Base-by-base conservation (phyloP, 306 rosid genomes). In the Clitoria ternatea region DNA sequence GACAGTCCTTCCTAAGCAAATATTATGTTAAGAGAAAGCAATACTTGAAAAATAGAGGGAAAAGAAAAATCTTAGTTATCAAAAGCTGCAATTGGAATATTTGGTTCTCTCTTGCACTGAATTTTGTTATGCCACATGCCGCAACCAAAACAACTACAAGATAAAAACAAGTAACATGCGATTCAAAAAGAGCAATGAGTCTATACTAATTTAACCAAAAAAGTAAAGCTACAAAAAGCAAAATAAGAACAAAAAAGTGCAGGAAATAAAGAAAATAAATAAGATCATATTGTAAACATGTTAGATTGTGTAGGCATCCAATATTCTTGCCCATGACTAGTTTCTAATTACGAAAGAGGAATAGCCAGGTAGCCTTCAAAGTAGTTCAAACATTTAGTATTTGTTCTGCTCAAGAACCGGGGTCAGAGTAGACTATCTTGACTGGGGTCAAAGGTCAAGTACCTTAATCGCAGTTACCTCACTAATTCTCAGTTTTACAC, bases 201-300 rank as follows among this genome's bases (percentile, higher is more conserved):
- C 67, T 43, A 69, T 48, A 61, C 69, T 40, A 66, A 75, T 82
- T 78, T 82, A 81, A 74, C 78, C 71, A 60, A 60, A 39, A 82
- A 77, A 82, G 81, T 50, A 82, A 70, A 82, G 83, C 70, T 29
- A 79, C 32, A 43, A 20, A 74, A 79, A 78, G 81, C 37, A 48
- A 60, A 75, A 57, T 43, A 61, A 60, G 73, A 66, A 77, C 29
- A 59, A 71, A 79, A 70, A 32, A 60, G 73, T 26, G 61, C 48
- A 47, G 6, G 14, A 44, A 72, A 26, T 69, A 39, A 33, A 61
- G 27, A 59, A 60, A 81, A 66, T 60, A 73, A 53, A 61, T 24
- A 36, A 69, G 69, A 55, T 74, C 61, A 77, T 32, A 61, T 54
- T 37, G 69, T 67, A 37, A 54, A 81, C 82, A 81, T 72, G 80